Conservation (phyloP, 139 green algal genomes). For the Volvox africanus region DNA sequence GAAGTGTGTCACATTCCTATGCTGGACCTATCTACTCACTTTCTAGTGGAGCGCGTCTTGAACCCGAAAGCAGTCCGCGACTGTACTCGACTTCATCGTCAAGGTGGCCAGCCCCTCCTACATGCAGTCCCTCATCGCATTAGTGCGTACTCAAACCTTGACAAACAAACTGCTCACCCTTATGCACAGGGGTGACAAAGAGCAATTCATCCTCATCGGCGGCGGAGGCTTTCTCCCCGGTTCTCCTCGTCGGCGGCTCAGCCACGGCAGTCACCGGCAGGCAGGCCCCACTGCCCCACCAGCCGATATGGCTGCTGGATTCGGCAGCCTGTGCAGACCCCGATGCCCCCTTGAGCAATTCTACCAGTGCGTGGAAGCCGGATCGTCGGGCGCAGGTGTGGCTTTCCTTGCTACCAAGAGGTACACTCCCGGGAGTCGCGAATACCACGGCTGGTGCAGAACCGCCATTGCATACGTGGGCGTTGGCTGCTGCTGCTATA, state of each 20-base stretch:
- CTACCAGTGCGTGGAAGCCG: too few species aligned
- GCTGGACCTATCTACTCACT: too few species aligned
- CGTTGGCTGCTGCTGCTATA: background rate
- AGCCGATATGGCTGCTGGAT: slow-evolving; percentile 22
- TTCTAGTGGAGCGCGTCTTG: too few species aligned
- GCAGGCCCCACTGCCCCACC: background rate
- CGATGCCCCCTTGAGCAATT: background rate
- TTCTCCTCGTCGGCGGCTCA: background rate
- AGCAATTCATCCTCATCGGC: background rate
- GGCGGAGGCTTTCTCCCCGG: background rate
- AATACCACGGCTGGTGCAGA: background rate
- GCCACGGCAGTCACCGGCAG: background rate
- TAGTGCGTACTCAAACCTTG: too few species aligned
- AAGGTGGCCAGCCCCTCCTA: too few species aligned
- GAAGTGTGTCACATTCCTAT: too few species aligned
- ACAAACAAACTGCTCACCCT: too few species aligned
- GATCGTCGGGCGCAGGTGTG: background rate
- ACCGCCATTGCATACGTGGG: background rate
- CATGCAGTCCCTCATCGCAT: too few species aligned
- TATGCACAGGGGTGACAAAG: too few species aligned
- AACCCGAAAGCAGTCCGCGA: too few species aligned
- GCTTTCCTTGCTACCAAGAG: background rate
- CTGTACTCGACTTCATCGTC: too few species aligned
- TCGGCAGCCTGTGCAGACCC: background rate
- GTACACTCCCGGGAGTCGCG: background rate